phyloP scores from a whole-genome alignment of 176 grass and related monocot genomes.

The Eleusine indica region DNA sequence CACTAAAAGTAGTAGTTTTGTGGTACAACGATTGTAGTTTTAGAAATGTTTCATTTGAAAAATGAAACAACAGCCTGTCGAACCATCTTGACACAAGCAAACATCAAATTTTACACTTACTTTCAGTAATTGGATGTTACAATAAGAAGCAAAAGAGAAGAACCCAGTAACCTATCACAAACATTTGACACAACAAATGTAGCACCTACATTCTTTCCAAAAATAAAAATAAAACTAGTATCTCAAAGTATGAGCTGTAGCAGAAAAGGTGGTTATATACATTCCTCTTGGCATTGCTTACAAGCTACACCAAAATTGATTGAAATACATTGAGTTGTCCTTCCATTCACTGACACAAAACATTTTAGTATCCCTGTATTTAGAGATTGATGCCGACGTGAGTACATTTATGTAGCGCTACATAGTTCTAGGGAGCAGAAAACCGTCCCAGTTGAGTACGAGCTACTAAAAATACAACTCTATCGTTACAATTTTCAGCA shows the following conservation, averaged over 20 bases:
- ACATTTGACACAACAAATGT: background rate
- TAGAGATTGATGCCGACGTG: conserved; percentile 1
- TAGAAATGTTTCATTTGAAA: conserved; percentile 23
- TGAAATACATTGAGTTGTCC: background rate
- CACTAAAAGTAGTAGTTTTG: no score
- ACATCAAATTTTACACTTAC: conserved; percentile 14
- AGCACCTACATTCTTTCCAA: background rate
- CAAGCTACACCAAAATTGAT: conserved; percentile 32
- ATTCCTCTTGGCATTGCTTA: conserved; percentile 19
- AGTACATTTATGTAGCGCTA: conserved; percentile 7
- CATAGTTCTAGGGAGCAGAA: background rate
- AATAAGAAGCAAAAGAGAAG: conserved; percentile 15
- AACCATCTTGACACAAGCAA: conserved; percentile 29
- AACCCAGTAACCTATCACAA: background rate
- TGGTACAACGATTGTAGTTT: no score
- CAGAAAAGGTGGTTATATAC: background rate
- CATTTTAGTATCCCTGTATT: background rate
- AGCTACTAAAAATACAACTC: conserved; percentile 25
- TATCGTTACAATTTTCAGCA: background rate
- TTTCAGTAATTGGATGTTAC: conserved; percentile 33
- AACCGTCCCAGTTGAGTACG: conserved; percentile 21
- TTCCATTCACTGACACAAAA: background rate
- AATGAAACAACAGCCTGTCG: background rate
- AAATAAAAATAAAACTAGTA: background rate
- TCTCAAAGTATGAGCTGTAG: background rate